Evolutionary conservation across 2,329 filamentous ascomycete species (phyloP).

Genomic region (Tolypocladium ophioglossoides): DNA sequence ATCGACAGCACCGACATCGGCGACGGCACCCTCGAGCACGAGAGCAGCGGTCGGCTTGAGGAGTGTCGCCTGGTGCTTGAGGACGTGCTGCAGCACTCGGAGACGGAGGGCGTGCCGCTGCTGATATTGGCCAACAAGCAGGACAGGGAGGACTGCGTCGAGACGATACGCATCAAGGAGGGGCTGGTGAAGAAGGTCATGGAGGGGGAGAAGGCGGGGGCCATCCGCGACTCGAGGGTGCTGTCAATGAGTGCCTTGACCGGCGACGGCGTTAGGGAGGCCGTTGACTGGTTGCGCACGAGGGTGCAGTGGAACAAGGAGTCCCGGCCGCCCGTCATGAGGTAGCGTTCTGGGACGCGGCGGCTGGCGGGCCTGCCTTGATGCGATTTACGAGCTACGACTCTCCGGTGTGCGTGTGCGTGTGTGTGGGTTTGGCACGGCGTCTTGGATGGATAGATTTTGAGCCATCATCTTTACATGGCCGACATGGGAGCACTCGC

Average conservation of each 20-base stretch:
- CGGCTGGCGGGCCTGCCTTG: neutral
- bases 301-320: conserved; percentile 97
- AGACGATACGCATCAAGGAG: conserved; percentile 96
- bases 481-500: neutral
- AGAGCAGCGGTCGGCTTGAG: conserved; percentile 53
- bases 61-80: conserved; percentile 88
- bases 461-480: neutral
- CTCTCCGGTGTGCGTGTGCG: neutral
- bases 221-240: conserved; percentile 82
- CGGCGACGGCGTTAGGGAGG: conserved; percentile 78
- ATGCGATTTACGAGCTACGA: conserved; percentile 4
- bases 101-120: conserved; percentile 84
- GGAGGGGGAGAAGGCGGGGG: conserved; percentile 80
- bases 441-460: conserved; percentile 5
- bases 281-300: conserved; percentile 92
- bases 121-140: conserved; percentile 95
- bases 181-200: conserved; percentile 91
- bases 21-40: conserved; percentile 57
- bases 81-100: conserved; percentile 75
- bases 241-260: conserved; percentile 87
- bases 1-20: conserved; percentile 93
- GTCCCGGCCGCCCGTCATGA: conserved; percentile 81
- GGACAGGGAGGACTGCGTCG: conserved; percentile 92
- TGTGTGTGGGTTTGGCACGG: conserved; percentile 2
- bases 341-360: conserved; percentile 38